Percentiles rank a stretch among this genome's conserved stretches.
These are phyloP conservation scores for Phytophthora citricola DNA, from an alignment of 352 stramenopile genomes.

Conservation along the genomic window DNA sequence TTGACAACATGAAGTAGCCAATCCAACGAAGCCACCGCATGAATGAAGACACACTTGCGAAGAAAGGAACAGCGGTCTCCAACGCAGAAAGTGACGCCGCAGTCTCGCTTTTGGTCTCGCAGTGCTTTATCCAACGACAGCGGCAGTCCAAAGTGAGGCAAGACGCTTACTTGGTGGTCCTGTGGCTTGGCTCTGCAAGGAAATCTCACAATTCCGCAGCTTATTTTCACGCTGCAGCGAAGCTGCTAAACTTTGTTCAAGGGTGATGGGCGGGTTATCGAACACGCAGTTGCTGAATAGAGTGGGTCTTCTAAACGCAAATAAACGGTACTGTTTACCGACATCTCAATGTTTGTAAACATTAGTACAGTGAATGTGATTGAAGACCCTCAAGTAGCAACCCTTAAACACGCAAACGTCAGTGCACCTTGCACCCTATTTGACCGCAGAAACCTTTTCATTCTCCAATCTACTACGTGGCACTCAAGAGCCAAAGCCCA, in stretches of 20 bases:
- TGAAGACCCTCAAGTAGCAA: constrained; percentile 20
- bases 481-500: constrained; percentile 4
- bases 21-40: constrained; percentile 25
- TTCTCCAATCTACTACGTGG: constrained; percentile 23
- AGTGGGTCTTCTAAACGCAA: neutral
- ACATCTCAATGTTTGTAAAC: constrained; percentile 11
- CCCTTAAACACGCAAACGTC: constrained; percentile 35
- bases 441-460: constrained; percentile 2
- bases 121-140: constrained; percentile 15
- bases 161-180: constrained; percentile 3
- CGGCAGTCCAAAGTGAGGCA: constrained; percentile 2
- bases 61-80: constrained; percentile 9
- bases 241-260: constrained; percentile 10
- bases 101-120: constrained; percentile 10
- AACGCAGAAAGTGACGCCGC: constrained; percentile 24
- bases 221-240: constrained; percentile 1
- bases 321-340: constrained; percentile 4
- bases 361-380: constrained; percentile 11
- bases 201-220: constrained; percentile 16
- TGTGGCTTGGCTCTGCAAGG: constrained; percentile 9
- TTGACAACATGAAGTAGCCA: constrained; percentile 6
- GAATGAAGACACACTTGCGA: constrained; percentile 1
- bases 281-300: constrained; percentile 37
- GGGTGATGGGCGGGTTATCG: constrained; percentile 5
- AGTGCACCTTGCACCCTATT: neutral